Percentiles rank a stretch among this genome's conserved stretches.
phyloP scores from a whole-genome alignment of 2,329 filamentous ascomycete species.

The Xylariaceae sp. region DNA sequence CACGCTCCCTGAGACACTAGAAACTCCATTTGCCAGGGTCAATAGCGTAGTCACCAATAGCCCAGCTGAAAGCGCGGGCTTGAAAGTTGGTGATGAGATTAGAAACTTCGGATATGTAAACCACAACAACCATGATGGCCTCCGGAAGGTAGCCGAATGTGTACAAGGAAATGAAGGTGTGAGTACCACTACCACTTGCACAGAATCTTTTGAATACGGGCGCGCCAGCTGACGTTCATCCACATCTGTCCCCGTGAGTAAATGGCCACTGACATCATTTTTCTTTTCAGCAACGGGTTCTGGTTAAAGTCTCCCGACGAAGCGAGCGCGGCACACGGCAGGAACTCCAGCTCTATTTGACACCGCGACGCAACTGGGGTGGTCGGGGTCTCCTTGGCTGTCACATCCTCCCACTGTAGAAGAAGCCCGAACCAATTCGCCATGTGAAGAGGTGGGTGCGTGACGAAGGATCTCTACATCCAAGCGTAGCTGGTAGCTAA shows the following conservation, averaged over 20 bases:
- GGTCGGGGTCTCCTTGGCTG: constrained; percentile 86
- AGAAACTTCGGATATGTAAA: constrained; percentile 81
- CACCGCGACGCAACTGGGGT: constrained; percentile 77
- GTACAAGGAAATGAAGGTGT: constrained; percentile 88
- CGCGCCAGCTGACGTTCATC: not conserved
- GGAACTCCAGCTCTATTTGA: constrained; percentile 66
- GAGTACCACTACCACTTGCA: constrained; percentile 37
- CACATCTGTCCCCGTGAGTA: not conserved
- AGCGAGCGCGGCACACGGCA: constrained; percentile 38
- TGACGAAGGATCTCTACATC: not conserved
- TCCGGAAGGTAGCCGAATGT: constrained; percentile 80
- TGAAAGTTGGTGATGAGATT: constrained; percentile 75
- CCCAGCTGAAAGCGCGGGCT: constrained; percentile 75
- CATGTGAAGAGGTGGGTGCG: not conserved
- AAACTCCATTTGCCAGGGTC: constrained; percentile 74
- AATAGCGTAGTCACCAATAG: constrained; percentile 74
- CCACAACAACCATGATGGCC: constrained; percentile 75
- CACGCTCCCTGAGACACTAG: constrained; percentile 33
- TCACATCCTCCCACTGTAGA: constrained; percentile 73
- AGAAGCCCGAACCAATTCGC: not conserved
- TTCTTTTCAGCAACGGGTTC: constrained; percentile 54
- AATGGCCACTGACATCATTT: constrained; percentile 10
- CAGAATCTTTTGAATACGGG: not conserved
- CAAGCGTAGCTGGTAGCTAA: not conserved
- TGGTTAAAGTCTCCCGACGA: constrained; percentile 59